Evolutionary conservation across 805 yeast species (phyloP).

Genomic region (Monosporozyma servazzii): DNA sequence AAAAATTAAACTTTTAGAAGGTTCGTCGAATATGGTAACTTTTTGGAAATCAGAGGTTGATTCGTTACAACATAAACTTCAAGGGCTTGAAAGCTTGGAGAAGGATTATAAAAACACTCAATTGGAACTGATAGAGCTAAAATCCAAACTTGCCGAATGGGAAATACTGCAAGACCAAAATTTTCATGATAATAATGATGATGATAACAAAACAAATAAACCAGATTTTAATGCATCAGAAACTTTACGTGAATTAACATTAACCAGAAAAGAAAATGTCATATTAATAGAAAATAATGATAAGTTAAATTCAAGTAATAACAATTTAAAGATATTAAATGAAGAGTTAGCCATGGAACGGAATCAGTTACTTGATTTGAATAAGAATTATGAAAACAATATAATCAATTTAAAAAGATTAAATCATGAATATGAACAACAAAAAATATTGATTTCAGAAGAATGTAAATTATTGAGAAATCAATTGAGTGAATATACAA

Average conservation of each 20-base stretch:
- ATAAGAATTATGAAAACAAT: constrained; percentile 18
- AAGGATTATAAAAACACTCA: constrained; percentile 40
- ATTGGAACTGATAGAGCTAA: constrained; percentile 40
- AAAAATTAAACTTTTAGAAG: constrained; percentile 40
- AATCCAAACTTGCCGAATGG: constrained; percentile 42
- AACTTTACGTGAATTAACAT: constrained; percentile 33
- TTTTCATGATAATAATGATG: constrained; percentile 4
- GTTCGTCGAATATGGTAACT: constrained; percentile 14
- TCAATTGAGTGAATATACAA: constrained; percentile 35
- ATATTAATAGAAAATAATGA: constrained; percentile 29
- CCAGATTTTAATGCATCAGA: constrained; percentile 22
- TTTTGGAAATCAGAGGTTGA: constrained; percentile 25
- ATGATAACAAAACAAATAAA: neutral
- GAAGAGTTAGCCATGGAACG: constrained; percentile 34
- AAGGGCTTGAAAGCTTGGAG: constrained; percentile 35
- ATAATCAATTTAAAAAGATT: constrained; percentile 26
- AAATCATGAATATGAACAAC: constrained; percentile 41
- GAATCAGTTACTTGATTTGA: constrained; percentile 28
- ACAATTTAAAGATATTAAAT: constrained; percentile 21
- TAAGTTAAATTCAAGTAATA: constrained; percentile 20
- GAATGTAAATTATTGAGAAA: constrained; percentile 51
- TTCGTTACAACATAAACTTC: constrained; percentile 34
- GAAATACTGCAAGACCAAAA: constrained; percentile 31
- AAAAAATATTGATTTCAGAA: constrained; percentile 42
- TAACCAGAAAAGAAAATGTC: constrained; percentile 34